A percentile compares a stretch with the other conserved stretches of the same genome.
Evolutionary conservation across 2,329 filamentous ascomycete genomes (phyloP).

Genomic region (Fusarium newnesense): DNA sequence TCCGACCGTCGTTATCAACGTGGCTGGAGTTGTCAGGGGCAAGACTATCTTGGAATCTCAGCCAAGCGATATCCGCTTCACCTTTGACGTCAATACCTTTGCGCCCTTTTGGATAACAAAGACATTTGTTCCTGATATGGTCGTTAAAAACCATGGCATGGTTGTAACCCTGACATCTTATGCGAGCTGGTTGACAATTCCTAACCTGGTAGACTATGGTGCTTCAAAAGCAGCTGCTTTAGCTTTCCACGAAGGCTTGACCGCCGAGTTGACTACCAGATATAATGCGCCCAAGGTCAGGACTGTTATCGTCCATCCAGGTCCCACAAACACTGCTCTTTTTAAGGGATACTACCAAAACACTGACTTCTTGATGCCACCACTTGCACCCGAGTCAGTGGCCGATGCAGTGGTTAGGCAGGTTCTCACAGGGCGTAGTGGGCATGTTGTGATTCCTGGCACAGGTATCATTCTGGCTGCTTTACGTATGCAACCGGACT

Average conservation of each 20-base stretch:
- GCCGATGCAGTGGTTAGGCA: constrained; percentile 60
- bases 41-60: constrained; percentile 68
- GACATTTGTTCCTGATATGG: constrained; percentile 75
- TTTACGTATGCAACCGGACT: constrained; percentile 67
- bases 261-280: constrained; percentile 65
- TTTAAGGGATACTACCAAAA: constrained; percentile 66
- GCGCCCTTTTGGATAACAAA: constrained; percentile 74
- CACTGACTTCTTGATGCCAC: constrained; percentile 47
- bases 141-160: constrained; percentile 74
- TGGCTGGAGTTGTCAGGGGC: constrained; percentile 72
- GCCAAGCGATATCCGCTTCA: constrained; percentile 69
- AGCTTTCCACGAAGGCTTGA: constrained; percentile 74
- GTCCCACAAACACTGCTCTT: constrained; percentile 50
- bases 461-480: constrained; percentile 54
- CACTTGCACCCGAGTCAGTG: constrained; percentile 53
- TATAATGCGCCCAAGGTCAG: constrained; percentile 73
- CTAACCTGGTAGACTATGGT: constrained; percentile 75
- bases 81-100: constrained; percentile 77
- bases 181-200: constrained; percentile 68
- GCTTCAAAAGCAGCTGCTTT: constrained; percentile 73
- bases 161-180: constrained; percentile 75
- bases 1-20: constrained; percentile 78
- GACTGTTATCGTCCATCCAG: constrained; percentile 72
- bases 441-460: constrained; percentile 58
- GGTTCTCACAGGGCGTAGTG: constrained; percentile 59